phyloP scores from a whole-genome alignment of 306 rosid genomes.

The Clitoria ternatea region DNA sequence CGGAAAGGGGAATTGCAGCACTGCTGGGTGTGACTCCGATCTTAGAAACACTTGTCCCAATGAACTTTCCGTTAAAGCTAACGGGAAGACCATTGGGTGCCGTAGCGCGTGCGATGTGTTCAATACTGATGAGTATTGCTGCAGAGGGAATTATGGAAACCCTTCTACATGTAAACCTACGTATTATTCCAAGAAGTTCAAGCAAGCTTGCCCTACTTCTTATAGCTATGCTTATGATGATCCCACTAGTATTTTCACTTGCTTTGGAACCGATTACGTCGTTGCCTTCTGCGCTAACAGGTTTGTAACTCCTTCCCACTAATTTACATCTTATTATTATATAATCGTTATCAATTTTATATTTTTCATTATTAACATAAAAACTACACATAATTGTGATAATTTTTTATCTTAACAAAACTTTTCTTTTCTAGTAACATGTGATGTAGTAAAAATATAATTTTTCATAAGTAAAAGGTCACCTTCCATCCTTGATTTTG shows the following conservation, averaged over 20 bases:
- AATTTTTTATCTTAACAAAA: too few relatives aligned
- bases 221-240: slow-evolving; percentile 95
- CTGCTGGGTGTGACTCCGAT: slow-evolving; percentile 70
- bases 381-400: too few relatives aligned
- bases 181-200: slow-evolving; percentile 72
- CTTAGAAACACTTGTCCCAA: slow-evolving; percentile 49
- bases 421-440: too few relatives aligned
- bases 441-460: too few relatives aligned
- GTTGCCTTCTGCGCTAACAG: slow-evolving; percentile 74
- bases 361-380: too few relatives aligned
- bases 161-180: slow-evolving; percentile 62
- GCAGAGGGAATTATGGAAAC: slow-evolving; percentile 70
- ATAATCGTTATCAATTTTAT: too few relatives aligned
- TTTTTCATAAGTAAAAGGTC: too few relatives aligned
- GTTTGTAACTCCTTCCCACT: too few relatives aligned
- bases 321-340: too few relatives aligned
- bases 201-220: slow-evolving; percentile 73
- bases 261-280: slow-evolving; percentile 65
- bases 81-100: slow-evolving; percentile 62
- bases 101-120: slow-evolving; percentile 93
- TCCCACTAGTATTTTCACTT: slow-evolving; percentile 72
- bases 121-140: slow-evolving; percentile 76
- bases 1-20: slow-evolving; percentile 68
- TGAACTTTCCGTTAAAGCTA: slow-evolving; percentile 44
- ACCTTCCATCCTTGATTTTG: too few relatives aligned